phyloP scores from a whole-genome alignment of 2,329 filamentous ascomycete species.

The Alternaria alternata region DNA sequence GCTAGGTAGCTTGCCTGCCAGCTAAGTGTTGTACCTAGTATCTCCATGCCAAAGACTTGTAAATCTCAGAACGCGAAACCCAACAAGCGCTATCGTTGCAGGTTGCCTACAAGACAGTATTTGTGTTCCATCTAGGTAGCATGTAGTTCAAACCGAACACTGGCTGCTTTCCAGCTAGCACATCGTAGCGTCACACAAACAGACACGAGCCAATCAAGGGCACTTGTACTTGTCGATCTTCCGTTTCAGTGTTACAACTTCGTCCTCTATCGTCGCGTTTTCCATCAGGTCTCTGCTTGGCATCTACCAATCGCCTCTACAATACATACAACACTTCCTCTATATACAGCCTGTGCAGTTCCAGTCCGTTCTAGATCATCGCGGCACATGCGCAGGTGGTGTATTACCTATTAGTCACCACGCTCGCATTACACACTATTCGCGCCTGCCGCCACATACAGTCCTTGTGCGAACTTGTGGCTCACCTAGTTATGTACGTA shows the following conservation, averaged over 20 bases:
- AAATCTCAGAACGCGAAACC: neutral
- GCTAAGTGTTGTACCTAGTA: neutral
- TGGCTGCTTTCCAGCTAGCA: neutral
- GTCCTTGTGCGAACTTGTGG: neutral
- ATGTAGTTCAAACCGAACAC: neutral
- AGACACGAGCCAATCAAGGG: slow-evolving; percentile 6
- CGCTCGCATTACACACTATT: neutral
- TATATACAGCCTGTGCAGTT: neutral
- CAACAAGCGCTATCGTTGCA: neutral
- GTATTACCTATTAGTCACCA: neutral
- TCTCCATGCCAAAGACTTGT: neutral
- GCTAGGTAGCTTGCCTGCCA: neutral
- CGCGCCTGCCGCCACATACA: neutral
- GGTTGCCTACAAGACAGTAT: neutral
- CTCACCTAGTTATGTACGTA: slow-evolving; percentile 3
- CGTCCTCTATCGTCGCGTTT: neutral
- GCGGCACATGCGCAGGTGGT: neutral
- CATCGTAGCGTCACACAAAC: slow-evolving; percentile 2
- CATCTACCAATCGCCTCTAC: neutral
- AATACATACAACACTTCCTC: neutral
- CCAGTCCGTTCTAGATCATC: neutral
- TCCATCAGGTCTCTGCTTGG: slow-evolving; percentile 4
- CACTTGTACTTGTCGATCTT: slow-evolving; percentile 5
- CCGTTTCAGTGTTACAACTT: slow-evolving; percentile 7
- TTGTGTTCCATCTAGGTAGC: neutral